Conservation (phyloP, 495 filamentous ascomycete genomes). For the Tuber calosporum region DNA sequence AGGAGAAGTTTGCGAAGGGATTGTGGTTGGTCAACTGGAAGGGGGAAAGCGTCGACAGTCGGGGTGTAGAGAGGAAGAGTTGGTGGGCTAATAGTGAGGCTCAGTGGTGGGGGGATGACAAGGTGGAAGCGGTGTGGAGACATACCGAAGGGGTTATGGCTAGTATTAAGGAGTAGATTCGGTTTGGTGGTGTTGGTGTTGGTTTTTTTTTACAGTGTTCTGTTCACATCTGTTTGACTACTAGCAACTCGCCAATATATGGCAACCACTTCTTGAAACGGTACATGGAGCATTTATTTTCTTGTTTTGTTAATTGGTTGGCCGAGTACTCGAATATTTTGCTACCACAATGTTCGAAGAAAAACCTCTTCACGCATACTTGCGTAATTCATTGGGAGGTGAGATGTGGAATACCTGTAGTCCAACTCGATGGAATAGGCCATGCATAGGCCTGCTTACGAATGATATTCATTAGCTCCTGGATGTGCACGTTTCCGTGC, state of each 20-base stretch:
- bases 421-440: background rate
- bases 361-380: background rate
- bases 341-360: background rate
- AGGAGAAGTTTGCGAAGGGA: conserved; percentile 24
- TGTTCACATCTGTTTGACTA: background rate
- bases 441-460: background rate
- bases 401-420: background rate
- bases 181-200: background rate
- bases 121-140: conserved; percentile 27
- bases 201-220: background rate
- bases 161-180: background rate
- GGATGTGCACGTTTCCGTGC: background rate
- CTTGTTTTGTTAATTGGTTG: background rate
- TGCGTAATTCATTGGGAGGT: background rate
- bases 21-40: conserved; percentile 33
- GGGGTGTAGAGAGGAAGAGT: background rate
- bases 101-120: conserved; percentile 32
- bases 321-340: background rate
- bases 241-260: background rate
- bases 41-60: conserved; percentile 27
- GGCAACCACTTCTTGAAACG: background rate
- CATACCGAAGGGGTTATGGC: conserved; percentile 19
- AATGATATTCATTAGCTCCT: background rate
- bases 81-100: background rate
- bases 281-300: background rate